Evolutionary conservation across 2,329 filamentous ascomycete species (phyloP).

Genomic region (Dothiorella sarmentorum): DNA sequence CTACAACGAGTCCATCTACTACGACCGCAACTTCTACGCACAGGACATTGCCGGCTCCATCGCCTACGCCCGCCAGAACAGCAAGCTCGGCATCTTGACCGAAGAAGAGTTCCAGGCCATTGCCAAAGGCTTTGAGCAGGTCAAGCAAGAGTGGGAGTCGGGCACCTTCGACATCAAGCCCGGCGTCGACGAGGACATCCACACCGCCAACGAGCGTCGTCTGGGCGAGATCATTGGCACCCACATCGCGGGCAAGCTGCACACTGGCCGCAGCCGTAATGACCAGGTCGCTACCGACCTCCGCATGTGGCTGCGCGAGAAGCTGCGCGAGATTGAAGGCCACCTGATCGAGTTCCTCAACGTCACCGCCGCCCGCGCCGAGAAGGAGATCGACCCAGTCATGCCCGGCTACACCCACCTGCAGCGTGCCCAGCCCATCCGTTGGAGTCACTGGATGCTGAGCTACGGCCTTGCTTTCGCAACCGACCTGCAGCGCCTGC

Average conservation of each 20-base stretch:
- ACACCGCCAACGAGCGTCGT: constrained; percentile 53
- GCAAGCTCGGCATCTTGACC: constrained; percentile 70
- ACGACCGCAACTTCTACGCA: constrained; percentile 73
- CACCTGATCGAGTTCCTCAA: constrained; percentile 67
- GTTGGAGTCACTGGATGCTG: constrained; percentile 80
- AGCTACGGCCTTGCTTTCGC: constrained; percentile 70
- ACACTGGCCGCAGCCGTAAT: constrained; percentile 82
- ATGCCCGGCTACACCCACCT: constrained; percentile 91
- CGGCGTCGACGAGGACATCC: constrained; percentile 52
- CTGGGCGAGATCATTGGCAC: constrained; percentile 81
- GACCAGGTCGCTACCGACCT: constrained; percentile 90
- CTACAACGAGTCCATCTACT: constrained; percentile 79
- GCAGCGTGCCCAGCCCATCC: constrained; percentile 75
- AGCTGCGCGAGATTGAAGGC: constrained; percentile 65
- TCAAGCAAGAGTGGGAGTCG: constrained; percentile 50
- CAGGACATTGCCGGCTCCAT: constrained; percentile 79
- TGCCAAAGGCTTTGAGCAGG: constrained; percentile 64
- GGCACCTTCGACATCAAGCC: constrained; percentile 46
- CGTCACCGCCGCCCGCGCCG: constrained; percentile 66
- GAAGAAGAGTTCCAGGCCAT: constrained; percentile 70
- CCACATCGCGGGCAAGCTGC: constrained; percentile 80
- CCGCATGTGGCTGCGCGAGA: constrained; percentile 80
- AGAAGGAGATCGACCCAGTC: constrained; percentile 69
- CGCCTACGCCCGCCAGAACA: constrained; percentile 77
- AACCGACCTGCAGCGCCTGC: constrained; percentile 71